A percentile compares a stretch with the other conserved stretches of the same genome.
phyloP scores from a whole-genome alignment of 2,329 filamentous ascomycete genomes.

The Ilyonectria mors-panacis region DNA sequence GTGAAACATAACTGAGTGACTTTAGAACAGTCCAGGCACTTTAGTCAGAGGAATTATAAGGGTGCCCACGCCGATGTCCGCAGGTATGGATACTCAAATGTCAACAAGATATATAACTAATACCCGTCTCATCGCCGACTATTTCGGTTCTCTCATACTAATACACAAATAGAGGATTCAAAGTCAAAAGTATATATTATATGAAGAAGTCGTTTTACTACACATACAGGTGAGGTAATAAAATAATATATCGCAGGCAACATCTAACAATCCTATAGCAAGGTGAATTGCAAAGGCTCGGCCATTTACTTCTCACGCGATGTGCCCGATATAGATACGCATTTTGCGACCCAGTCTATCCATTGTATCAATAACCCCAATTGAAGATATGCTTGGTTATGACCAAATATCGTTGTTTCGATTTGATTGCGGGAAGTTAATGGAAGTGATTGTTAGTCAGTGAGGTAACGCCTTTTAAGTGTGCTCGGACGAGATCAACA shows the following conservation, averaged over 20 bases:
- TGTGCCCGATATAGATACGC: conserved; percentile 10
- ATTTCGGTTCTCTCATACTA: background rate
- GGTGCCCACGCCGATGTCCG: background rate
- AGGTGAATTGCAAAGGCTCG: conserved; percentile 13
- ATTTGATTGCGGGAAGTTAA: background rate
- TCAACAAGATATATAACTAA: conserved; percentile 5
- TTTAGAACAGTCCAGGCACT: background rate
- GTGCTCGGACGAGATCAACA: background rate
- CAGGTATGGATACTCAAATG: conserved; percentile 4
- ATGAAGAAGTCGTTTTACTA: conserved; percentile 7
- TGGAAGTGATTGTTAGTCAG: background rate
- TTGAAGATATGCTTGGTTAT: background rate
- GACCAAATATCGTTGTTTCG: background rate
- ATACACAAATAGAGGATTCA: background rate
- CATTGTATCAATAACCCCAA: background rate
- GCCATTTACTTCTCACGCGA: conserved; percentile 13
- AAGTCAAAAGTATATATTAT: conserved; percentile 1
- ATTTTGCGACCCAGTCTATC: conserved; percentile 5
- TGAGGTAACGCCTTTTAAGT: background rate
- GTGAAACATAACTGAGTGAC: background rate
- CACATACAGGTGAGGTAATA: conserved; percentile 2
- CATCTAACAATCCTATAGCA: background rate
- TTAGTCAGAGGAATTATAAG: conserved; percentile 7
- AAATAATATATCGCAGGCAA: background rate
- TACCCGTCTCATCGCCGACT: background rate